phyloP scores from a whole-genome alignment of 768 basidiomycete species.

The Leccinum incarnatum region DNA sequence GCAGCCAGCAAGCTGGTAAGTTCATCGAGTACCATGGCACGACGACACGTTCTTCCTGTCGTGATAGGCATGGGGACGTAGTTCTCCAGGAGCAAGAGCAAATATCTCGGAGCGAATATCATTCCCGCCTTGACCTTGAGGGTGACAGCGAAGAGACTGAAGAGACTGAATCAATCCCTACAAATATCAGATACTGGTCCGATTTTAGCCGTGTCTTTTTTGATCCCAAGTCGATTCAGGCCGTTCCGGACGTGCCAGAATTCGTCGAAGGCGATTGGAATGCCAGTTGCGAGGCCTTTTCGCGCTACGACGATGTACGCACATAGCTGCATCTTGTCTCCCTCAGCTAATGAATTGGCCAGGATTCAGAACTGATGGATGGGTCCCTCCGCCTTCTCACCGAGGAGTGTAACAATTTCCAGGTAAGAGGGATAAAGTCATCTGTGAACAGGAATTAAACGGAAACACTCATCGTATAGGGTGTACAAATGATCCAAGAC shows the following conservation, averaged over 20 bases:
- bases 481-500: conserved; percentile 67
- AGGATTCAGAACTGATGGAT: conserved; percentile 71
- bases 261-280: conserved; percentile 55
- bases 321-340: not conserved
- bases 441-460: not conserved
- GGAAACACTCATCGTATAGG: conserved; percentile 39
- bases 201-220: conserved; percentile 55
- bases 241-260: conserved; percentile 56
- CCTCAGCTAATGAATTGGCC: not conserved
- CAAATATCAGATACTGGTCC: conserved; percentile 46
- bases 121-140: conserved; percentile 39
- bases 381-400: conserved; percentile 61
- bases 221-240: conserved; percentile 62
- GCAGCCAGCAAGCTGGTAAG: conserved; percentile 21
- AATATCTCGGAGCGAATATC: conserved; percentile 56
- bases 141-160: conserved; percentile 10
- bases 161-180: conserved; percentile 8
- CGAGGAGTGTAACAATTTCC: conserved; percentile 73
- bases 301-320: conserved; percentile 53
- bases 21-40: not conserved
- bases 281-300: conserved; percentile 49
- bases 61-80: conserved; percentile 46
- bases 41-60: conserved; percentile 1
- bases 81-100: conserved; percentile 51
- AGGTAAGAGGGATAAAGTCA: conserved; percentile 41